Base-by-base conservation (phyloP, 768 basidiomycete species). In the Amanita inopinata region DNA sequence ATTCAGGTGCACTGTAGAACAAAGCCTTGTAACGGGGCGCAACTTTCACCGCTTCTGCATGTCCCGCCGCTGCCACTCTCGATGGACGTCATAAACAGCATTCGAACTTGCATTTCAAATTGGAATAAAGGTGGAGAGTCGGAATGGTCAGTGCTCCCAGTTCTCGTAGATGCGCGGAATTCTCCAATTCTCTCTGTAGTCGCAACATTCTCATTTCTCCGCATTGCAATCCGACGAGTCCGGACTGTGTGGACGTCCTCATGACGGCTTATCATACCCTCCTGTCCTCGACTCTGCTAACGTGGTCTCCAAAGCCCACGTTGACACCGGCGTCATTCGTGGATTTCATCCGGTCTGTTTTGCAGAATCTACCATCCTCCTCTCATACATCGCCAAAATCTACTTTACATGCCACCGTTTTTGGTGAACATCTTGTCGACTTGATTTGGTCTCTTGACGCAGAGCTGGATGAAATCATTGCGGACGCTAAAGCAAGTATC, bases 381-480 rank as follows among this genome's bases (percentile, higher is more conserved):
- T 83, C 83, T 4, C 73, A 74, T n/a, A 59, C 61, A 8, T 70
- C 76, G 5, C 67, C 71, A 6, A 73, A 73, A 28, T 59, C 65
- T 35, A 63, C 69, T 8, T 59, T 67, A 5, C 66, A 70, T 47
- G 62, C 61, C 2, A 47, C 61, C 0, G 51, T 68, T 0, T 76
- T 89, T 43, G 80, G 80, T 8, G 85, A 88, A 51, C 59, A 76
- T 34, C 63, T 91, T 2, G 72, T 92, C 15, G 89, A 92, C 56
- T 69, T 84, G 52, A 67, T 88, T 33, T 92, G 89, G 89, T 73
- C 85, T 14, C 58, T 85, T 33, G 89, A 91, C 60, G 67, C 74
- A 27, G 76, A 83, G 49, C 58, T 90, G 46, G 88, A 91, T 45
- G 86, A 88, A 52, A 58, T 78, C 20, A 49, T 81, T 25, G 57